These are phyloP conservation scores for Xylariaceae sp. DNA, from an alignment of 2,329 filamentous ascomycete genomes.

Conservation along the genomic window DNA sequence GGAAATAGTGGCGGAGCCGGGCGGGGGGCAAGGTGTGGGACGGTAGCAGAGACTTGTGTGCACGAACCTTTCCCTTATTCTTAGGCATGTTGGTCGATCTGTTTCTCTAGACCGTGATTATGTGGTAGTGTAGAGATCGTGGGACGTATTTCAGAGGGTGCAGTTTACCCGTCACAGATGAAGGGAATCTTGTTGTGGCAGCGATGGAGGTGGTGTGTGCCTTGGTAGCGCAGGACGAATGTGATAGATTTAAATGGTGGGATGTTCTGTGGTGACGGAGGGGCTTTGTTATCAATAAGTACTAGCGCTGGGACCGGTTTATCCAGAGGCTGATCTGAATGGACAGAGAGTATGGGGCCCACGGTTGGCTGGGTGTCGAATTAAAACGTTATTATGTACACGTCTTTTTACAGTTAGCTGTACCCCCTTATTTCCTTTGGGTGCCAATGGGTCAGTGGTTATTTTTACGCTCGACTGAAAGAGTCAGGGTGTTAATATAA, in stretches of 20 bases:
- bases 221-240: not conserved
- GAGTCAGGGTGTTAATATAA: too few species aligned
- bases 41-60: constrained; percentile 1
- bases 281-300: constrained; percentile 18
- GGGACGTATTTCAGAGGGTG: too few species aligned
- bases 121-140: not conserved
- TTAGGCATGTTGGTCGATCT: constrained; percentile 69
- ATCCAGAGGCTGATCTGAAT: too few species aligned
- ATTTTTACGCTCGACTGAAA: too few species aligned
- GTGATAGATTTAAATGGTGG: constrained; percentile 8
- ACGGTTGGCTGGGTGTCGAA: not conserved
- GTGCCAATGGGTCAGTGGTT: too few species aligned
- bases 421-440: too few species aligned
- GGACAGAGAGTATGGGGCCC: not conserved
- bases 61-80: constrained; percentile 95
- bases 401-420: not conserved
- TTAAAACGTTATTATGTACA: too few species aligned
- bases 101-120: constrained; percentile 14
- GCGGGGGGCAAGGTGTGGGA: constrained; percentile 9
- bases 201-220: constrained; percentile 3
- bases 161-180: not conserved
- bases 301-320: constrained; percentile 7
- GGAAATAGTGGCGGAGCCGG: not conserved
- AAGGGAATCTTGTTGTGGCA: not conserved
- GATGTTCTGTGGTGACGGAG: constrained; percentile 19